These are phyloP conservation scores for Brassica balearica DNA, from an alignment of 441 rosid genomes.

Conservation along the genomic window DNA sequence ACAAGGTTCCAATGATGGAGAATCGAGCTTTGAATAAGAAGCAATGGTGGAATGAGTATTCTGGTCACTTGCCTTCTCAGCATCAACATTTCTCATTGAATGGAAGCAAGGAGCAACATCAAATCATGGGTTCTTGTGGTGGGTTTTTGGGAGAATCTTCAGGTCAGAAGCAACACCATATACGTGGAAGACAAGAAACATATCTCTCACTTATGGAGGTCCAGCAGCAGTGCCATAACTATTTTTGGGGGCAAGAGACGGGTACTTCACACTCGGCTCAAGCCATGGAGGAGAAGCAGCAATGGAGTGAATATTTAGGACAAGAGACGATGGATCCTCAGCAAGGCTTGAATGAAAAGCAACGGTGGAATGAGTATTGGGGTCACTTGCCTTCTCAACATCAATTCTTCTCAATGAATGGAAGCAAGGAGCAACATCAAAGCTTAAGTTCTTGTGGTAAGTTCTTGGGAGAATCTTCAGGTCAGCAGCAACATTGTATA, in stretches of 20 bases:
- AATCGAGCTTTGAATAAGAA: background rate
- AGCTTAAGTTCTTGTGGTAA: background rate
- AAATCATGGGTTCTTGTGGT: background rate
- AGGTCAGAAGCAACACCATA: background rate
- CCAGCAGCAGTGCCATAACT: background rate
- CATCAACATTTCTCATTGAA: background rate
- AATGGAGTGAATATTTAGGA: background rate
- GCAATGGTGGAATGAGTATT: background rate
- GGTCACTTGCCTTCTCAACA: background rate
- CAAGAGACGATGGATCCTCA: too few species aligned
- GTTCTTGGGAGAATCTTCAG: background rate
- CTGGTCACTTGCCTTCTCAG: background rate
- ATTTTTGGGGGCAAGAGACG: too few species aligned
- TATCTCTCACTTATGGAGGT: background rate
- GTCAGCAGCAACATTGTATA: background rate
- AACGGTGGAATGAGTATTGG: background rate
- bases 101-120: background rate
- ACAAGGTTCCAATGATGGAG: background rate
- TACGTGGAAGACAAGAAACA: background rate
- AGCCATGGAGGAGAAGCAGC: background rate
- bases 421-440: background rate
- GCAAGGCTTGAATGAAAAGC: background rate
- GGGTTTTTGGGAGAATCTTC: background rate
- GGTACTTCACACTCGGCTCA: background rate
- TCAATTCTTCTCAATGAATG: too few species aligned